Evolutionary conservation across 2,329 filamentous ascomycete genomes (phyloP), one percentile per base, ranked within the genome.

Genomic region (Bimuria novae-zelandiae): DNA sequence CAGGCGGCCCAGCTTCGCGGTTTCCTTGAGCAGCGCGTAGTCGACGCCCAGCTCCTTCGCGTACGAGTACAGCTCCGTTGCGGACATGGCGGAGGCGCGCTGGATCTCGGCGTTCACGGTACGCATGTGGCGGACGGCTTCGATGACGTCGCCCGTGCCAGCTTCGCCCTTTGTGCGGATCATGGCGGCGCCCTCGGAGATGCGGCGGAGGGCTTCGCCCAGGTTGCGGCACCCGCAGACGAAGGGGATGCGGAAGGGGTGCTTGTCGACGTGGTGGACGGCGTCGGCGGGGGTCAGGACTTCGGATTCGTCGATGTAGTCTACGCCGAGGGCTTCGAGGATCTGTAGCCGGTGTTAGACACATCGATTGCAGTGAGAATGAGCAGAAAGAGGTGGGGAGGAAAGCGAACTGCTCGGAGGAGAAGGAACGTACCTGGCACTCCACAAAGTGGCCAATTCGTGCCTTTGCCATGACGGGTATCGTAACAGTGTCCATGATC

Each of bases 391-490:
- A 21, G 19, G 17, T 39, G 30, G 10, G 25, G 22, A 39, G 49
- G 22, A 41, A 25, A 35, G 50, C 19, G 29, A 36, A n/a, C n/a
- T 12, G 21, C 21, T 33, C 32, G 23, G 33, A 36, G 25, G 32
- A 33, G 25, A 37, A 11, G 48, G 39, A 19, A 22, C 71, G 49
- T 77, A 85, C 83, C 82, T 90, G 93, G 80, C 92, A 97, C 81
- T 99, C 94, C 68, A 97, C 93, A 64, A 97, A 92, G 79, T 99
- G 94, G 32, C 94, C 94, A 73, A 97, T 99, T 72, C 94, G 86
- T 21, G 93, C 93, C 80, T 99, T 99, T 60, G 94, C 94, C 94
- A 99, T 97, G 76, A 99, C 94, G 65, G 94, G 94, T 68, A 97
- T 97, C 49, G 93, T 97, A 41, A 97, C 94, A 35, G 92, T 87